phyloP scores from a whole-genome alignment of 106 monocot genomes.

The Platanthera guangdongensis region DNA sequence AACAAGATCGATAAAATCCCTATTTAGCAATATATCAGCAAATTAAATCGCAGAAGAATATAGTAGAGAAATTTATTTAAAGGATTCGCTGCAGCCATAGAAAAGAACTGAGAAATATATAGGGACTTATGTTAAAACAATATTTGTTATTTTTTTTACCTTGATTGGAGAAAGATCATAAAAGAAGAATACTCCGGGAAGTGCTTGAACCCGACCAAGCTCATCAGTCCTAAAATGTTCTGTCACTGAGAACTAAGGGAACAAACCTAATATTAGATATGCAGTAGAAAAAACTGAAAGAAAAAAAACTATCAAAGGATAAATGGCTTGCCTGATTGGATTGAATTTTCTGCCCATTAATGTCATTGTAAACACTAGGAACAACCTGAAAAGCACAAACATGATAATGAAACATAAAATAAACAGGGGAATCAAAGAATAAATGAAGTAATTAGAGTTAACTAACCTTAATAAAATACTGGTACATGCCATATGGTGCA shows the following conservation, averaged over 20 bases:
- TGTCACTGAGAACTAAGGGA: slow-evolving; percentile 82
- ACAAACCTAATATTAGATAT: background rate
- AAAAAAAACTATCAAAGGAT: background rate
- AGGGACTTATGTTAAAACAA: background rate
- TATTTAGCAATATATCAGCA: background rate
- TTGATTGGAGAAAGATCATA: slow-evolving; percentile 98
- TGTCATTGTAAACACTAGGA: slow-evolving; percentile 86
- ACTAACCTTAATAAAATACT: slow-evolving; percentile 87
- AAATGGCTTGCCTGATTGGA: slow-evolving; percentile 70
- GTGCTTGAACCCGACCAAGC: slow-evolving; percentile 38
- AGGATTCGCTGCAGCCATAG: background rate
- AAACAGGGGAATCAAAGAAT: background rate
- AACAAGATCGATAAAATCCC: too few species aligned
- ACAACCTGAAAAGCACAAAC: slow-evolving; percentile 61
- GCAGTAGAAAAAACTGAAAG: slow-evolving; percentile 8
- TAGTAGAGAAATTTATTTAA: background rate
- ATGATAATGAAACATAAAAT: background rate
- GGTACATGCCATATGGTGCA: slow-evolving; percentile 77
- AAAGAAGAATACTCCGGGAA: slow-evolving; percentile 94
- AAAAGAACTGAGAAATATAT: background rate
- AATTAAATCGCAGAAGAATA: background rate
- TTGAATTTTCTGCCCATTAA: slow-evolving; percentile 55
- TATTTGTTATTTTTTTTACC: slow-evolving; percentile 25
- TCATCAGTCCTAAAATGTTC: slow-evolving; percentile 82
- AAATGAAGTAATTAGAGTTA: background rate